Conservation (phyloP, 768 basidiomycete species). For the Psilocybe azurescens region DNA sequence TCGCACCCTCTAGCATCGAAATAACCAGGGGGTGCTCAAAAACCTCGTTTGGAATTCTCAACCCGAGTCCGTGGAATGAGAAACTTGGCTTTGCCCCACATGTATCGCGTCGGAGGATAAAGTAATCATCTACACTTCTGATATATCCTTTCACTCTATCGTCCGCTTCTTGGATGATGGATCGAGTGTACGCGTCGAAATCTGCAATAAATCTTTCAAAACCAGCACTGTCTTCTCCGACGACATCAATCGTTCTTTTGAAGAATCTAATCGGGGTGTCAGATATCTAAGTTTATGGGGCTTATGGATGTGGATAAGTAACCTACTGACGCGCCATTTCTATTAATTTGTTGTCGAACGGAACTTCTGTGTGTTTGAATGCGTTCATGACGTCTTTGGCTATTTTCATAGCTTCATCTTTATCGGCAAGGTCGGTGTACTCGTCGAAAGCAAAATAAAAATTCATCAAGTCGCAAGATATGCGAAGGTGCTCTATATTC, state of each 20-base stretch:
- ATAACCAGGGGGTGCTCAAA: conserved; percentile 43
- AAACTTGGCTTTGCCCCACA: conserved; percentile 47
- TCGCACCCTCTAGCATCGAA: conserved; percentile 31
- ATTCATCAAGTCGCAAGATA: conserved; percentile 53
- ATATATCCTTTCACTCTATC: conserved; percentile 39
- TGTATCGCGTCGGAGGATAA: conserved; percentile 45
- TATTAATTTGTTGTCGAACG: conserved; percentile 33
- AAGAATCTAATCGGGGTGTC: conserved; percentile 25
- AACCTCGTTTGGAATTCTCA: conserved; percentile 46
- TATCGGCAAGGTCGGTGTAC: conserved; percentile 45
- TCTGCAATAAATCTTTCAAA: conserved; percentile 26
- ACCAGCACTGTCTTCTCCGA: conserved; percentile 13
- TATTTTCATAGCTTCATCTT: conserved; percentile 32
- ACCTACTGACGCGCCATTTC: conserved; percentile 49
- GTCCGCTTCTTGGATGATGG: conserved; percentile 46
- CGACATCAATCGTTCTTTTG: conserved; percentile 12
- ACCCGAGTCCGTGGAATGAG: conserved; percentile 39
- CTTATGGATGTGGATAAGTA: background rate
- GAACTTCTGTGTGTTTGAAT: conserved; percentile 22
- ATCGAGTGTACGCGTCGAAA: conserved; percentile 28
- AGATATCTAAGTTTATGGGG: background rate
- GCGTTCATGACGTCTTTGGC: conserved; percentile 45
- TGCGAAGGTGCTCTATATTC: conserved; percentile 20
- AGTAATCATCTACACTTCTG: conserved; percentile 40
- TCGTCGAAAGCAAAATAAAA: conserved; percentile 56